Conservation (phyloP, 495 filamentous ascomycete genomes). For the Hypoxylon lenormandii region DNA sequence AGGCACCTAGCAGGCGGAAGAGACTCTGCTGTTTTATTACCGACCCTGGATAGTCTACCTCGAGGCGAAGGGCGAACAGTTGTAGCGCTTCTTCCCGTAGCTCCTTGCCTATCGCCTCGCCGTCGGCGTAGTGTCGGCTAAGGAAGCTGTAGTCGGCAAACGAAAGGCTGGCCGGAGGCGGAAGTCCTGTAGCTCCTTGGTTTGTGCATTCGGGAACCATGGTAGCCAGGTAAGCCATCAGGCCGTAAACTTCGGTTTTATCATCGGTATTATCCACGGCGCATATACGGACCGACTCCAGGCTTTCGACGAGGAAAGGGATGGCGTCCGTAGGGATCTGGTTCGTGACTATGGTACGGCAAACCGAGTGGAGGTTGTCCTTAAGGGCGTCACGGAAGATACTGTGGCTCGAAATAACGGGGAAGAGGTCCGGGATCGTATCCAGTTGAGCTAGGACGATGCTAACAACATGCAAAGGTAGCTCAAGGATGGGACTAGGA, state of each 20-base stretch:
- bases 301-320: background rate
- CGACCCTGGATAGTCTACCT: too few species aligned
- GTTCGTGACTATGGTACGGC: background rate
- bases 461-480: background rate
- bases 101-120: background rate
- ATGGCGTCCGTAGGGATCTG: background rate
- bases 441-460: background rate
- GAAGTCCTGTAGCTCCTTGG: background rate
- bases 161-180: background rate
- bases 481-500: background rate
- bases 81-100: too few species aligned
- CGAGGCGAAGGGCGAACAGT: too few species aligned
- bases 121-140: background rate
- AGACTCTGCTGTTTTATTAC: too few species aligned
- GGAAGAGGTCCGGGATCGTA: background rate
- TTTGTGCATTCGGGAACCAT: background rate
- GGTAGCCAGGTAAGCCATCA: background rate
- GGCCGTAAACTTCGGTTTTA: too few species aligned
- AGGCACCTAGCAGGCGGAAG: too few species aligned
- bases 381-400: constrained; percentile 3
- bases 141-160: background rate
- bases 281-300: background rate
- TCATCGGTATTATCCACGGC: too few species aligned
- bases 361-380: constrained; percentile 2
- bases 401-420: constrained; percentile 1